Base-by-base conservation (phyloP, 2,329 filamentous ascomycete genomes). In the Aspergillus sp. region DNA sequence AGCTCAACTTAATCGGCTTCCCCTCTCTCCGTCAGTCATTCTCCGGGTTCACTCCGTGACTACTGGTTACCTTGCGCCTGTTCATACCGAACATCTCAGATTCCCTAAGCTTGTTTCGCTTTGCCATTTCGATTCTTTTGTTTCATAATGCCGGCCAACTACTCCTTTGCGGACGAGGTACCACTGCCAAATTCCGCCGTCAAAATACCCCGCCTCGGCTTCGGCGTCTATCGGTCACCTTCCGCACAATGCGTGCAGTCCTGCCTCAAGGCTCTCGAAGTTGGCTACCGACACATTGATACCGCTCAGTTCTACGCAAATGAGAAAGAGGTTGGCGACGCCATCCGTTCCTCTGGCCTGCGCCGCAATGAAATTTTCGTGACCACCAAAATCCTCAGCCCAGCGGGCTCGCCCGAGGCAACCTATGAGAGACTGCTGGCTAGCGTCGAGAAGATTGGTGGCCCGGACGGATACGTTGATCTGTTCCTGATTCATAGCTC, bases 401-500 rank as follows among this genome's bases (percentile, higher is more conserved):
- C 84, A 5, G 80, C 77, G 2, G 81, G 80, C 3, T 83, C 83
- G 54, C 75, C 81, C 2, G 85, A 89, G 6, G 80, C 80, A 23
- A 86, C 84, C 6, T 89, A 90, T 70, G 70, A 83, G 60, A 84
- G 81, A 62, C 77, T 85, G 11, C 67, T 86, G 19, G 83, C 86
- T 6, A 90, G 88, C 65, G 85, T 91, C 36, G 77, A 83, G 65
- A 88, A 86, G 72, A 81, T 90, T 42, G 83, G 81, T 36, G 81
- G 81, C 5, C 71, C 78, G 23, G 78, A 82, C 51, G 87, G 87
- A 53, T 90, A 90, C 70, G 85, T 90, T 4, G 89, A 92, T 75
- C 71, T 91, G 47, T 88, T 91, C 66, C 76, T 92, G 59, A 87
- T 92, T 57, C 89, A 92, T 72, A 85, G 83, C 60, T 82, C 88